Evolutionary conservation across 2,329 filamentous ascomycete species (phyloP), one percentile per base, ranked within the genome.

Genomic region (Byssothecium circinans): DNA sequence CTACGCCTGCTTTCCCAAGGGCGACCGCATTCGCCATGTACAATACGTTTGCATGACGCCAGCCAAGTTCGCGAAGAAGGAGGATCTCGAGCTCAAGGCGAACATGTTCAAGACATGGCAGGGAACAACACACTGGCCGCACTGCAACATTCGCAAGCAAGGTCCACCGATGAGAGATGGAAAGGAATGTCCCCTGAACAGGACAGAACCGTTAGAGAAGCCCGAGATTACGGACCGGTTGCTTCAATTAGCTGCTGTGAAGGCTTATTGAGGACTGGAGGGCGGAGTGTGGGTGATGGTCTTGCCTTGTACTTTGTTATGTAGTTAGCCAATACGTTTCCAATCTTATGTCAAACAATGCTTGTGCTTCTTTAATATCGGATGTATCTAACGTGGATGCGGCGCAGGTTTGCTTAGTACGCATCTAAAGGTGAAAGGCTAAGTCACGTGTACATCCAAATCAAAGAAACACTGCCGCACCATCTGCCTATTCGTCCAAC

Each of bases 41-140:
- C 50, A 53, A 23, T 63, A 61, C 27, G 48, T 60, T 3, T 63
- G 60, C 55, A 56, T 55, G 50, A 63, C 58, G 1, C 60, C 57
- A 3, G 55, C 50, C 2, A 43, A 35, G 3, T 53, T 57, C 33
- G 55, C 53, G 2, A 50, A 47, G 35, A 38, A 54, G 4, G 56
- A 62, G 19, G 56, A 62, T 39, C 30, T 58, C 8, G 34, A 50
- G 29, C 25, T 52, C 2, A 62, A 61, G 43, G 51, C 52, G 3
- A 40, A 56, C 8, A n/a, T n/a, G n/a, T n/a, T n/a, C 25, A 56
- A 57, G 15, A 45, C 18, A 6, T 60, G 37, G 42, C 47, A 58
- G 29, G 54, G 53, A 11, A 64, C 61, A 0, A 60, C 57, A 1
- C 61, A 61, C 23, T 64, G 59, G 54, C 57, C 57, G 12, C 56